Percentiles rank a stretch among this genome's conserved stretches.
Evolutionary conservation across 305 asterid species (phyloP).

Genomic region (Fraxinus greggii): DNA sequence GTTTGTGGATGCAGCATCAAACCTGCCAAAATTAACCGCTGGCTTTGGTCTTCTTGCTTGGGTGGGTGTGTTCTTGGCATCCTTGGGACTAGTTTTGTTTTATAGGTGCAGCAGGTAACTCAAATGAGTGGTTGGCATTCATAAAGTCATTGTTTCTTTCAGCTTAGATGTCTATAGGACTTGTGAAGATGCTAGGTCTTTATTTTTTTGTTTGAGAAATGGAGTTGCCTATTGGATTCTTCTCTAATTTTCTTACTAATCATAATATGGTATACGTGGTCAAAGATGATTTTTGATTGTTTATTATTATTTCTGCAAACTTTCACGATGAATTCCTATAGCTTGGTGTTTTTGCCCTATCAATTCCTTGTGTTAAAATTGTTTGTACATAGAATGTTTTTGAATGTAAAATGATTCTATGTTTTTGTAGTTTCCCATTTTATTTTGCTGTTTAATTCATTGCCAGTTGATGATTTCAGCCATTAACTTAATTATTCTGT

Average conservation of each 20-base stretch:
- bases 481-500: not conserved
- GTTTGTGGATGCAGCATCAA: constrained; percentile 56
- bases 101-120: constrained; percentile 94
- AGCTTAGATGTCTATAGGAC: not conserved
- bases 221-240: constrained; percentile 10
- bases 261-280: not conserved
- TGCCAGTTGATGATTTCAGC: constrained; percentile 17
- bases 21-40: constrained; percentile 79
- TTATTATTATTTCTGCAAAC: not conserved
- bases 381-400: not conserved
- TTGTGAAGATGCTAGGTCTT: constrained; percentile 13
- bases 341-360: not conserved
- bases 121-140: constrained; percentile 2
- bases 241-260: not conserved
- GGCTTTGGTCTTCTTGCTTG: constrained; percentile 82
- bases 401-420: not conserved
- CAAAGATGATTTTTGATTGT: not conserved
- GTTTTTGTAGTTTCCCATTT: not conserved
- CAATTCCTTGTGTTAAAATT: not conserved
- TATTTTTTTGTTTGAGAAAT: constrained; percentile 8
- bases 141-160: not conserved
- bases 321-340: not conserved
- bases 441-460: constrained; percentile 9
- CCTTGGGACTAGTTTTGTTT: constrained; percentile 65
- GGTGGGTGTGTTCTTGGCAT: constrained; percentile 82